Percentiles rank a stretch among this genome's conserved stretches.
Conservation (phyloP, 2,329 filamentous ascomycete species). For the Pseudogymnoascus sp. region DNA sequence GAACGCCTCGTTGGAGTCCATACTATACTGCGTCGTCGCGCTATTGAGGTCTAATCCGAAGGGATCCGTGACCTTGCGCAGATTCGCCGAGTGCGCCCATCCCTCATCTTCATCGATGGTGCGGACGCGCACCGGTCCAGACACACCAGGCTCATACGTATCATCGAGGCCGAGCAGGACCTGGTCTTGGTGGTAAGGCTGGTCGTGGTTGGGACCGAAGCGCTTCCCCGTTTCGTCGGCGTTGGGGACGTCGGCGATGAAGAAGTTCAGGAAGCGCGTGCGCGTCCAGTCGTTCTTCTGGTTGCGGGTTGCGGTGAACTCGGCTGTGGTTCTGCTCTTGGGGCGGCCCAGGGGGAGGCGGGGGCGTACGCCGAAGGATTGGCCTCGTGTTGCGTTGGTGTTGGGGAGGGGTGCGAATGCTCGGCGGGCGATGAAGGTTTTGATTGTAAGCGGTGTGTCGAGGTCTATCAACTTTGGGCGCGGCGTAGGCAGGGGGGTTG, state of each 20-base stretch:
- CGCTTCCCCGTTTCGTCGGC: background rate
- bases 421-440: background rate
- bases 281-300: background rate
- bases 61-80: background rate
- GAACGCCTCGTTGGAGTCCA: background rate
- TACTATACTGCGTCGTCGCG: background rate
- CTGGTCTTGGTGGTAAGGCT: slow-evolving; percentile 1
- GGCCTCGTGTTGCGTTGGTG: background rate
- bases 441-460: background rate
- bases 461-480: background rate
- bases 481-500: background rate
- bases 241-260: background rate
- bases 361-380: background rate
- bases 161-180: background rate
- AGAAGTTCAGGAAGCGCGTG: background rate
- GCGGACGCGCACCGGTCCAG: background rate
- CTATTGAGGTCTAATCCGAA: background rate
- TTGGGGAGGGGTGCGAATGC: background rate
- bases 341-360: background rate
- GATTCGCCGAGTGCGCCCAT: background rate
- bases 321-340: background rate
- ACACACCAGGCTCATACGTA: background rate
- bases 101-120: background rate
- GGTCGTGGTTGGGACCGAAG: background rate
- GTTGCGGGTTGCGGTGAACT: background rate